These are phyloP conservation scores for Aspergillus diversus DNA, from an alignment of 495 filamentous ascomycete genomes.

Conservation along the genomic window DNA sequence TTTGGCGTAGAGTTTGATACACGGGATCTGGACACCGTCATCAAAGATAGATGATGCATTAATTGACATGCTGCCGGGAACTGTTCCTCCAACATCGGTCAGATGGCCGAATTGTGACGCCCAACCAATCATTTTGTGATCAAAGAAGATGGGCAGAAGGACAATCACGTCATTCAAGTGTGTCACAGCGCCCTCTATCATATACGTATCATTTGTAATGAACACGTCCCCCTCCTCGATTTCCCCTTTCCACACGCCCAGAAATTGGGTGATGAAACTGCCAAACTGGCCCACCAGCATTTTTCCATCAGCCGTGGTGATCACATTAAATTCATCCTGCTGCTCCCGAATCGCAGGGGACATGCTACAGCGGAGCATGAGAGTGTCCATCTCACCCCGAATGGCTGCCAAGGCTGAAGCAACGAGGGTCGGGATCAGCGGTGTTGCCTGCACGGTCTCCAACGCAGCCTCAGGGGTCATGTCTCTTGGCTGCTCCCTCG, in stretches of 20 bases:
- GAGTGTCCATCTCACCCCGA: slow-evolving; percentile 53
- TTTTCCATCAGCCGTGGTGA: slow-evolving; percentile 48
- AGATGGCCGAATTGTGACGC: slow-evolving; percentile 56
- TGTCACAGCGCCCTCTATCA: slow-evolving; percentile 52
- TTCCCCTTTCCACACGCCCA: slow-evolving; percentile 44
- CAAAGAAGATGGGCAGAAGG: slow-evolving; percentile 49
- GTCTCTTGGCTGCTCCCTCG: slow-evolving; percentile 12
- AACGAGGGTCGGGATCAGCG: slow-evolving; percentile 44
- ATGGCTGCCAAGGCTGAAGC: slow-evolving; percentile 48
- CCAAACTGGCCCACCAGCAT: slow-evolving; percentile 58
- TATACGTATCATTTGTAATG: slow-evolving; percentile 56
- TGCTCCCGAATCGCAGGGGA: slow-evolving; percentile 56
- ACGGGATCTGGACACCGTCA: slow-evolving; percentile 56
- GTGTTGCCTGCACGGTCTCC: slow-evolving; percentile 40
- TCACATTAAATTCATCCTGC: slow-evolving; percentile 58
- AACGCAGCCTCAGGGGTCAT: slow-evolving; percentile 28
- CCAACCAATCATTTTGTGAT: slow-evolving; percentile 48
- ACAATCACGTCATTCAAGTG: slow-evolving; percentile 55
- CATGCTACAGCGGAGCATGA: slow-evolving; percentile 57
- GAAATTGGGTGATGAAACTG: slow-evolving; percentile 53
- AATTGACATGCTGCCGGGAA: slow-evolving; percentile 56
- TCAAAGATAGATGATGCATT: slow-evolving; percentile 55
- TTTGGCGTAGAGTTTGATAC: slow-evolving; percentile 48
- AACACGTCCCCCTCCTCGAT: slow-evolving; percentile 56
- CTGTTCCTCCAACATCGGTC: slow-evolving; percentile 56